Evolutionary conservation across 768 basidiomycete genomes (phyloP).

Genomic region (Tricholoma bakamatsutake): DNA sequence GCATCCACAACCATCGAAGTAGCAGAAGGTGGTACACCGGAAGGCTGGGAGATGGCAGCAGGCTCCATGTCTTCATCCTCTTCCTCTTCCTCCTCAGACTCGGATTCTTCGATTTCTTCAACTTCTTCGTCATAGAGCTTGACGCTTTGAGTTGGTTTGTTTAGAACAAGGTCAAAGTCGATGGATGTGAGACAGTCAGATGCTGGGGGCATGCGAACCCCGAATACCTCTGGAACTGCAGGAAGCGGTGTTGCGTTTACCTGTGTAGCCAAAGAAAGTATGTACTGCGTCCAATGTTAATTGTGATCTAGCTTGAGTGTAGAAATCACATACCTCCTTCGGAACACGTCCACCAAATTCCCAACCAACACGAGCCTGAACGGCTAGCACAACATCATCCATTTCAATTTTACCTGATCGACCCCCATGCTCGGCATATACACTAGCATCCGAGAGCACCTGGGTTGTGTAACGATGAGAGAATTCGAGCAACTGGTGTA

Average conservation of each 20-base stretch:
- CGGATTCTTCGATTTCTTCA: conserved; percentile 77
- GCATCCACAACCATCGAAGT: conserved; percentile 30
- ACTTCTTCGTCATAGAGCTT: conserved; percentile 76
- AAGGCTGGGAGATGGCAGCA: conserved; percentile 40
- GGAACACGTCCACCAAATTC: conserved; percentile 86
- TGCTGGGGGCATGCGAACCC: conserved; percentile 68
- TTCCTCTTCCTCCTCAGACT: conserved; percentile 54
- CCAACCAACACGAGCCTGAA: conserved; percentile 89
- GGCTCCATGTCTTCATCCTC: conserved; percentile 71
- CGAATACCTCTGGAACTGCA: conserved; percentile 83
- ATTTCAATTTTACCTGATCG: conserved; percentile 73
- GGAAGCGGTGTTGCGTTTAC: conserved; percentile 79
- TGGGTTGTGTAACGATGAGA: conserved; percentile 80
- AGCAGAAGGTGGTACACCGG: conserved; percentile 19
- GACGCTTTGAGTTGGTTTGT: conserved; percentile 73
- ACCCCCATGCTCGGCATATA: conserved; percentile 85
- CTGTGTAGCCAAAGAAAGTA: conserved; percentile 74
- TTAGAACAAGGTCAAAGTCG: conserved; percentile 84
- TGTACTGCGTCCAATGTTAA: conserved; percentile 41
- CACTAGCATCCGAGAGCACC: conserved; percentile 77
- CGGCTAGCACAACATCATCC: conserved; percentile 76
- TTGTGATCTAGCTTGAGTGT: not conserved
- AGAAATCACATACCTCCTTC: conserved; percentile 60
- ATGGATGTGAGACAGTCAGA: conserved; percentile 72
- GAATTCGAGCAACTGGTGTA: conserved; percentile 85